Percentiles rank a stretch among this genome's conserved stretches.
Conservation (phyloP, 2,329 filamentous ascomycete species). For the Huntiella moniliformis region DNA sequence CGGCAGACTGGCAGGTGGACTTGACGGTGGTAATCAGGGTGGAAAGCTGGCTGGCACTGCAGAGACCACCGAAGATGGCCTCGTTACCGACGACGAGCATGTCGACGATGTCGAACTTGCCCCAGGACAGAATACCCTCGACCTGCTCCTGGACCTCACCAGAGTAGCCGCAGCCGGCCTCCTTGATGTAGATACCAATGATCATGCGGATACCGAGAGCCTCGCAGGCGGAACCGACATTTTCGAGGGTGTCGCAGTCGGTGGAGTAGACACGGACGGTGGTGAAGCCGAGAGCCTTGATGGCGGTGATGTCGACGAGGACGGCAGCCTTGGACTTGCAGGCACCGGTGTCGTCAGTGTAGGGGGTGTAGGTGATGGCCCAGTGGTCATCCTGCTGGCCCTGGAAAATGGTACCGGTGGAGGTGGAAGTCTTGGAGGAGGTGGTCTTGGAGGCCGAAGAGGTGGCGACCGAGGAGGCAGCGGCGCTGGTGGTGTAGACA, state of each 20-base stretch:
- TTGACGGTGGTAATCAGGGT: conserved; percentile 52
- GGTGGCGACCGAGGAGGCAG: conserved; percentile 4
- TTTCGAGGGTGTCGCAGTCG: conserved; percentile 67
- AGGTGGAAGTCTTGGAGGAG: conserved; percentile 11
- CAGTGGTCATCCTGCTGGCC: conserved; percentile 35
- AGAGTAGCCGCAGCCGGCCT: conserved; percentile 38
- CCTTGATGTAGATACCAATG: conserved; percentile 70
- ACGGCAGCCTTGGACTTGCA: conserved; percentile 50
- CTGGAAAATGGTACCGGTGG: conserved; percentile 17
- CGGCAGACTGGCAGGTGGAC: conserved; percentile 38
- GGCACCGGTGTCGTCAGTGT: conserved; percentile 31
- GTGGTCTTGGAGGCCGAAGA: conserved; percentile 15
- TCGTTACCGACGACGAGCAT: conserved; percentile 85
- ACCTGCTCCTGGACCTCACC: conserved; percentile 56
- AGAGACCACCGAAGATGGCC: conserved; percentile 58
- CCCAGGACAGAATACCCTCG: conserved; percentile 51
- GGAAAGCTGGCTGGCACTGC: conserved; percentile 43
- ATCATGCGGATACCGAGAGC: conserved; percentile 58
- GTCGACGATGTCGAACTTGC: conserved; percentile 55
- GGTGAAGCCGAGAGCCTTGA: conserved; percentile 48
- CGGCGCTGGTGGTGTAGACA: background rate
- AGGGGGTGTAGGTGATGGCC: conserved; percentile 69
- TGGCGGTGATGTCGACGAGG: conserved; percentile 37
- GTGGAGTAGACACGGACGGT: conserved; percentile 74
- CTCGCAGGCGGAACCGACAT: conserved; percentile 51